A percentile compares a stretch with the other conserved stretches of the same genome.
phyloP scores from a whole-genome alignment of 164 flowering plant genomes.

The Nymphaea colorata region DNA sequence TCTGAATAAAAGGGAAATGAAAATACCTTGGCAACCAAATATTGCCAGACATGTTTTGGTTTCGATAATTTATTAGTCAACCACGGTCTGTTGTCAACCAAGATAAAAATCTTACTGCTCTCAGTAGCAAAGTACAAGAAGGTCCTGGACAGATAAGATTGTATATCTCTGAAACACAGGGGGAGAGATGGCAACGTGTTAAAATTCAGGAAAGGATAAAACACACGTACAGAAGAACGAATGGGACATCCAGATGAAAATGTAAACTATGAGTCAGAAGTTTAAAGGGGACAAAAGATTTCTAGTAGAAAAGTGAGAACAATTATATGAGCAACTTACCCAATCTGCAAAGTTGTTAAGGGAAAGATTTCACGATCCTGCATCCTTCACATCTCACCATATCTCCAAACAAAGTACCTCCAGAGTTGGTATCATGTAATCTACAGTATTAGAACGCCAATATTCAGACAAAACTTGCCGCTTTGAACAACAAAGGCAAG shows the following conservation, averaged over 20 bases:
- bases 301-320: neutral
- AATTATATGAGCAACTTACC: slow-evolving; percentile 3
- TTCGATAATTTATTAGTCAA: slow-evolving; percentile 13
- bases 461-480: neutral
- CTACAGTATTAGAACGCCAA: neutral
- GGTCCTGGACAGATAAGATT: slow-evolving; percentile 20
- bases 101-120: slow-evolving; percentile 12
- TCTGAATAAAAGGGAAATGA: neutral
- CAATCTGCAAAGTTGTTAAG: slow-evolving; percentile 11
- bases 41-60: slow-evolving; percentile 18
- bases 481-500: neutral
- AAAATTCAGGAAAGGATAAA: neutral
- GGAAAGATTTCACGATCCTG: slow-evolving; percentile 6
- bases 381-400: neutral
- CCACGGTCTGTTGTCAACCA: slow-evolving; percentile 27
- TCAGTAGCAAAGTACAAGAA: slow-evolving; percentile 16
- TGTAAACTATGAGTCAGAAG: neutral
- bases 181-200: neutral
- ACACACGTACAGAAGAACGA: neutral
- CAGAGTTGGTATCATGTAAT: neutral
- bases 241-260: neutral
- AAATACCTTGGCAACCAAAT: slow-evolving; percentile 21
- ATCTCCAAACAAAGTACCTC: neutral
- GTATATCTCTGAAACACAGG: slow-evolving; percentile 17
- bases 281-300: neutral